phyloP scores from a whole-genome alignment of 2,329 filamentous ascomycete genomes.

The Trichoderma oligosporum region DNA sequence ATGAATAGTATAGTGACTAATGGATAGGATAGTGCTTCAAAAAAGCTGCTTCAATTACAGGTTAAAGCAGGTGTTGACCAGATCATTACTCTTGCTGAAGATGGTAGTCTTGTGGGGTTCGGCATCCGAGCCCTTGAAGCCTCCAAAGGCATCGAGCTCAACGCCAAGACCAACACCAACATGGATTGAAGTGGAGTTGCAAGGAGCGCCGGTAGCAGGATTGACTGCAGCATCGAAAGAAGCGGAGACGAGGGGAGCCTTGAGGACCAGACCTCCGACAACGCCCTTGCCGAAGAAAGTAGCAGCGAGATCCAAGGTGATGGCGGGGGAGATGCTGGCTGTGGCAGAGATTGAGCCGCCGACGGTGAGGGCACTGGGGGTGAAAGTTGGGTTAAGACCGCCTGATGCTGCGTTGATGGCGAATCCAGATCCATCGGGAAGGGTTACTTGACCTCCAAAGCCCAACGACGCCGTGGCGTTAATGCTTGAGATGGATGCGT shows the following conservation, averaged over 20 bases:
- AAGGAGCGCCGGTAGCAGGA: neutral
- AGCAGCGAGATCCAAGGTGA: slow-evolving; percentile 10
- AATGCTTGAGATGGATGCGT: slow-evolving; percentile 8
- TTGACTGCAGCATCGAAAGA: neutral
- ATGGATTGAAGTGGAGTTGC: neutral
- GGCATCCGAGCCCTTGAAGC: neutral
- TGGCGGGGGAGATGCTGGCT: neutral
- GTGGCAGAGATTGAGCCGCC: slow-evolving; percentile 1
- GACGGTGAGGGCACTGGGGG: neutral
- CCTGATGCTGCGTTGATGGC: neutral
- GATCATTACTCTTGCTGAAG: neutral
- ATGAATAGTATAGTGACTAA: too few relatives aligned
- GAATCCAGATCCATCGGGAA: slow-evolving; percentile 16
- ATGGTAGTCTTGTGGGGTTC: slow-evolving; percentile 9
- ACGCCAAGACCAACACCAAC: slow-evolving; percentile 1
- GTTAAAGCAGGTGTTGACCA: slow-evolving; percentile 1
- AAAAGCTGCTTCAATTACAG: neutral
- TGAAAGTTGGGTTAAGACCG: neutral
- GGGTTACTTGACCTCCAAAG: slow-evolving; percentile 6
- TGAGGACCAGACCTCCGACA: slow-evolving; percentile 2
- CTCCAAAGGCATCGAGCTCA: slow-evolving; percentile 15
- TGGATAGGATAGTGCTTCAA: too few relatives aligned
- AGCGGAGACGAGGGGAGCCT: neutral
- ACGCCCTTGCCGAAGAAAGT: slow-evolving; percentile 16
- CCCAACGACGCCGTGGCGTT: neutral